Percentiles rank a stretch among this genome's conserved stretches.
Conservation (phyloP, 805 yeast genomes). For the Kodamaea laetipori region DNA sequence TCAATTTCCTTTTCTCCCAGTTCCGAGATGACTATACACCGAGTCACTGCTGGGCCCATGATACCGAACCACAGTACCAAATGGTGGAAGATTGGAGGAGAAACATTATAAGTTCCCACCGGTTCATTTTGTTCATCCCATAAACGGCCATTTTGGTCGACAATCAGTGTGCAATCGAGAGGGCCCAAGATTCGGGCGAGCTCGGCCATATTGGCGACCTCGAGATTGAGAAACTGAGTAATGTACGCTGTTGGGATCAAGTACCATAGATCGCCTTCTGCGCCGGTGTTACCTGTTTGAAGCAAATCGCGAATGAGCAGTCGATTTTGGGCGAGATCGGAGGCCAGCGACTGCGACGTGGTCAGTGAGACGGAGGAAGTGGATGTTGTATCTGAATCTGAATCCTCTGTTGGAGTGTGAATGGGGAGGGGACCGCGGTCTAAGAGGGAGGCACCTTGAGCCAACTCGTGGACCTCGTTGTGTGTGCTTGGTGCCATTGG, state of each 20-base stretch:
- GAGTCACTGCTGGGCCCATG: slow-evolving; percentile 36
- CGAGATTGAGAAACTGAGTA: slow-evolving; percentile 37
- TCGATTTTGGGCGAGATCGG: slow-evolving; percentile 17
- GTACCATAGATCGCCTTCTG: slow-evolving; percentile 53
- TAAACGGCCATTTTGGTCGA: slow-evolving; percentile 49
- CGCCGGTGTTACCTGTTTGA: slow-evolving; percentile 17
- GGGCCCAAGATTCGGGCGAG: slow-evolving; percentile 44
- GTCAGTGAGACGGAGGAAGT: not conserved
- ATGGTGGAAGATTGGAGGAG: slow-evolving; percentile 46
- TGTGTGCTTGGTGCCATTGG: slow-evolving; percentile 5
- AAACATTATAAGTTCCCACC: slow-evolving; percentile 30
- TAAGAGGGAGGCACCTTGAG: slow-evolving; percentile 1
- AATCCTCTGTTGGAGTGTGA: not conserved
- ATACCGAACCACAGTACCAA: slow-evolving; percentile 59
- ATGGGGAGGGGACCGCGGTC: not conserved
- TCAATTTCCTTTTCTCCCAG: slow-evolving; percentile 36
- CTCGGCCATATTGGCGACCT: slow-evolving; percentile 28
- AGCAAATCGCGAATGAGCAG: slow-evolving; percentile 23
- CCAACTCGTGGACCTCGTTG: slow-evolving; percentile 4
- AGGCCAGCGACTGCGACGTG: slow-evolving; percentile 7
- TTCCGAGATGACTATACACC: slow-evolving; percentile 27
- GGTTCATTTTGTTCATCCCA: slow-evolving; percentile 26
- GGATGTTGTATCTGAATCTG: slow-evolving; percentile 4
- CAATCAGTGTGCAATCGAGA: slow-evolving; percentile 46
- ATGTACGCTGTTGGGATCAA: slow-evolving; percentile 52